Percentiles rank a stretch among this genome's conserved stretches.
Evolutionary conservation across 805 yeast genomes (phyloP).

Genomic region (Yarrowia yakushimensis): DNA sequence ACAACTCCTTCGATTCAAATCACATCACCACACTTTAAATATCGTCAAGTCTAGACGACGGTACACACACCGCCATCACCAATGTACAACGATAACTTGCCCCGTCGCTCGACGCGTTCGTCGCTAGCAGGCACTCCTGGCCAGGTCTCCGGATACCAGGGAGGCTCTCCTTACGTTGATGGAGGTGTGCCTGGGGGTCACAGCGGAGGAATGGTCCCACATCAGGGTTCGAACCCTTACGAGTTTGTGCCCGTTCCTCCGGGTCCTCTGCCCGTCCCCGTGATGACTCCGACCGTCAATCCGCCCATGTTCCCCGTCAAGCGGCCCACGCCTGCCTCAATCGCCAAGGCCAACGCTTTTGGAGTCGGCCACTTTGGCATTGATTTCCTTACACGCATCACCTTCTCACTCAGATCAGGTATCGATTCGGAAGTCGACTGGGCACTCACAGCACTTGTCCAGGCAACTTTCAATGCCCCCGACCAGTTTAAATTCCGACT

Average conservation of each 20-base stretch:
- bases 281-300: constrained; percentile 37
- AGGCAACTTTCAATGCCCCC: constrained; percentile 48
- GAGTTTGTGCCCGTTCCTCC: constrained; percentile 18
- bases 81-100: constrained; percentile 14
- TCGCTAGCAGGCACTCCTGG: constrained; percentile 12
- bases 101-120: constrained; percentile 15
- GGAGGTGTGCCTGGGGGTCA: neutral
- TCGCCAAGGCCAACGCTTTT: constrained; percentile 25
- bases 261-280: constrained; percentile 34
- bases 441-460: constrained; percentile 57
- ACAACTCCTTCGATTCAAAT: neutral
- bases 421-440: constrained; percentile 66
- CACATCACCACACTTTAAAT: constrained; percentile 18
- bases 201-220: neutral
- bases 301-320: constrained; percentile 35
- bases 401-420: constrained; percentile 64
- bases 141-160: neutral
- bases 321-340: constrained; percentile 30
- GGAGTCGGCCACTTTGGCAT: constrained; percentile 51
- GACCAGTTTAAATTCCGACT: constrained; percentile 48
- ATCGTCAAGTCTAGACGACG: constrained; percentile 6
- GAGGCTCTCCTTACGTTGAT: constrained; percentile 8
- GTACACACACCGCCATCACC: neutral
- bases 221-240: neutral
- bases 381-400: constrained; percentile 60